Evolutionary conservation across 371 early-diverging fungal species (phyloP), one percentile per base, ranked within the genome.

Genomic region (Mycotypha africana): DNA sequence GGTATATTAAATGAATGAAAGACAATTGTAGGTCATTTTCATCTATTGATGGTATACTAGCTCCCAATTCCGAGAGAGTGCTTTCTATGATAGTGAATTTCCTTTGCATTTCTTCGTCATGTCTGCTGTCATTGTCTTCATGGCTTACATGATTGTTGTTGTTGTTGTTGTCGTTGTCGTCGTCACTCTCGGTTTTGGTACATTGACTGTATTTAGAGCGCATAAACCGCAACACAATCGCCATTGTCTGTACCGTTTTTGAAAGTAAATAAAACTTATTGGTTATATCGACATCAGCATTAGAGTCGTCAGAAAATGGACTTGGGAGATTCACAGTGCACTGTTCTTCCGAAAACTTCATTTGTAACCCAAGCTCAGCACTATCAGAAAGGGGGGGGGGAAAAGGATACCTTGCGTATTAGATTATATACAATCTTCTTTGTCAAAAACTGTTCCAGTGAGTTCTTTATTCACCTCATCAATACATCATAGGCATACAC

Each of bases 231-330:
- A 71, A 39, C 7, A 71, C 56, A 47, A 42, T 37, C 5, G 56
- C 65, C 24, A 64, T 67, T 6, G 51, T 34, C 33, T 62, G 62
- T 43, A 62, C 55, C 24, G 62, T 48, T 49, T 60, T 64, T 23
- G 56, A 51, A 38, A 63, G 41, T 63, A 62, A 64, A 45, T 62
- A 51, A 41, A 71, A 71, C 48, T 63, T 26, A 8, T 53, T 34
- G 16, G 57, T 33, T 10, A 32, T 34, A 36, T 38, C 38, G n/a
- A 35, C 14, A 38, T 61, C 61, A 19, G 31, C 25, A 10, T 24
- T 36, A 17, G 48, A 39, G 51, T 60, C 61, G 9, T 53, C 55
- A 23, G 46, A 32, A 37, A 58, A 38, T 31, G 51, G 38, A 35
- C 54, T 49, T 10, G 62, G 62, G 32, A 58, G 53, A 14, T 58